A percentile compares a stretch with the other conserved stretches of the same genome.
Conservation (phyloP, 441 rosid species). For the Adansonia rubrostipa region DNA sequence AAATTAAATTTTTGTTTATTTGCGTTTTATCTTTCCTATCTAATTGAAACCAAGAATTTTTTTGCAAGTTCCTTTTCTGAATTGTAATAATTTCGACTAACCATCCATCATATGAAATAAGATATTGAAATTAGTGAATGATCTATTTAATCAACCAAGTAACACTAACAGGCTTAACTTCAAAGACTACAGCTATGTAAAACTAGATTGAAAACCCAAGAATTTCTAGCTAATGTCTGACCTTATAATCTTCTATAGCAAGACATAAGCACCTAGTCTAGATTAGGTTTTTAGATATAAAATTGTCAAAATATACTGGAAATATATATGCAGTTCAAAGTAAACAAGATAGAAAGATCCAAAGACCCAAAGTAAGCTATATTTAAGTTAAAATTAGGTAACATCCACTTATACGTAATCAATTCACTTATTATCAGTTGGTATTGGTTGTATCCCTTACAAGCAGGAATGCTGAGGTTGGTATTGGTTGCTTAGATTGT, state of each 20-base stretch:
- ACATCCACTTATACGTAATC: too few species aligned
- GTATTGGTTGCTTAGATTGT: too few species aligned
- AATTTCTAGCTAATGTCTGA: neutral
- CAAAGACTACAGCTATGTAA: neutral
- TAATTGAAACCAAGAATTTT: neutral
- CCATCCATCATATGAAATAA: constrained; percentile 9
- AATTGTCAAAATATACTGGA: neutral
- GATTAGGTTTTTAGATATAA: neutral
- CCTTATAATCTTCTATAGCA: too few species aligned
- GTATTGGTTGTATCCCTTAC: too few species aligned
- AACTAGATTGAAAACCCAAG: neutral
- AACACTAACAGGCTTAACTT: neutral
- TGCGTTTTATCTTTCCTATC: neutral
- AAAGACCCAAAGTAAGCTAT: neutral
- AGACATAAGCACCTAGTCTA: neutral
- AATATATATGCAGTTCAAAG: neutral
- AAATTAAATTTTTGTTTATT: neutral
- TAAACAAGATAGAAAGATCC: neutral
- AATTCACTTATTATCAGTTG: too few species aligned
- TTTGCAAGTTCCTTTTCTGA: neutral
- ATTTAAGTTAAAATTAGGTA: neutral
- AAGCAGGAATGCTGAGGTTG: too few species aligned
- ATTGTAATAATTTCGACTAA: constrained; percentile 5
- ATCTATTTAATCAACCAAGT: neutral
- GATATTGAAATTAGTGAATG: constrained; percentile 7